Evolutionary conservation across 495 filamentous ascomycete genomes (phyloP).

Genomic region (Recurvomyces mirabilis): DNA sequence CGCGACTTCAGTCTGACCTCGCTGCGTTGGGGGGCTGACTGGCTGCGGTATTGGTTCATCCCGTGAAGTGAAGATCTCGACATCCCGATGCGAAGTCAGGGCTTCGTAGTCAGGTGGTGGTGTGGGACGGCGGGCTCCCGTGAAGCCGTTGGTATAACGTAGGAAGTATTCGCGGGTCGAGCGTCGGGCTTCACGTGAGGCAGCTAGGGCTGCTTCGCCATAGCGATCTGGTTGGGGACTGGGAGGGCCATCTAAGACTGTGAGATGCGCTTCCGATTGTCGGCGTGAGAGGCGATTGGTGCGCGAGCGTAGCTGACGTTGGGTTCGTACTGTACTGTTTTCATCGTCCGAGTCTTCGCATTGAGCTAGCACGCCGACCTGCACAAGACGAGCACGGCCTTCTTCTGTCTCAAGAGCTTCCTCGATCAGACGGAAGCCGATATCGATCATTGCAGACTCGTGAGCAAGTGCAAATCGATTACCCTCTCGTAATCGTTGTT

Average conservation of each 20-base stretch:
- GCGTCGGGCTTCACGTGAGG: slow-evolving; percentile 1
- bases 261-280: neutral
- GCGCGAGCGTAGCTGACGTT: neutral
- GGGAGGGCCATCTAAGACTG: neutral
- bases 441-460: slow-evolving; percentile 9
- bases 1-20: slow-evolving; percentile 3
- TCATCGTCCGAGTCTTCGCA: neutral
- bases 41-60: slow-evolving; percentile 21
- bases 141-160: slow-evolving; percentile 2
- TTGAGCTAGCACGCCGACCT: neutral
- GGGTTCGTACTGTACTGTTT: neutral
- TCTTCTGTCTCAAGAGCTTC: slow-evolving; percentile 22
- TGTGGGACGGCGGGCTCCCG: neutral
- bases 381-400: slow-evolving; percentile 8
- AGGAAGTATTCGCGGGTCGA: slow-evolving; percentile 15
- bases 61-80: slow-evolving; percentile 49
- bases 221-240: slow-evolving; percentile 8
- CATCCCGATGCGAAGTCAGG: slow-evolving; percentile 15
- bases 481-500: neutral
- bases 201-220: neutral
- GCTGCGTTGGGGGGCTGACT: slow-evolving; percentile 19
- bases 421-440: slow-evolving; percentile 20
- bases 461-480: slow-evolving; percentile 11
- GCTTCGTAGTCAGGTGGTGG: slow-evolving; percentile 9
- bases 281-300: no score